Percentiles rank a stretch among this genome's conserved stretches.
These are phyloP conservation scores for Thuja plicata DNA, from an alignment of 83 land plant species.

Conservation along the genomic window DNA sequence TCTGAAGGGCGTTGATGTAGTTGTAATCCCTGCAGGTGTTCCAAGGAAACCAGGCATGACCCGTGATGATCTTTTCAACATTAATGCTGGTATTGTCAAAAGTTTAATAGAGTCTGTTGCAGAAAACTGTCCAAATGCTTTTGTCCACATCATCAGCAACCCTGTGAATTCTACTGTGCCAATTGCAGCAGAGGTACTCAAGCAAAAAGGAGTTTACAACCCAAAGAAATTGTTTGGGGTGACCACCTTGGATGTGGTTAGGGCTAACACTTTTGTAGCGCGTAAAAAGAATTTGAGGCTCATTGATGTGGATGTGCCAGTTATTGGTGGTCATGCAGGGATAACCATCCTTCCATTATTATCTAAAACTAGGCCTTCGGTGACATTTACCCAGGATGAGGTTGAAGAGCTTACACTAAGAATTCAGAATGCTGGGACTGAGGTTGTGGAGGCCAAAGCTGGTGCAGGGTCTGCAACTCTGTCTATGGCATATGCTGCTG, in stretches of 20 bases:
- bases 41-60: constrained; percentile 98
- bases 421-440: constrained; percentile 95
- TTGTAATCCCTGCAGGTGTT: constrained; percentile 97
- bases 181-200: constrained; percentile 91
- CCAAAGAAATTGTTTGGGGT: constrained; percentile 95
- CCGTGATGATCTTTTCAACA: constrained; percentile 95
- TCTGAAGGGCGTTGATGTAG: constrained; percentile 83
- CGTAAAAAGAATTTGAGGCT: constrained; percentile 83
- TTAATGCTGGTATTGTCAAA: constrained; percentile 89
- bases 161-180: constrained; percentile 96
- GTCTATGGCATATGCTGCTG: constrained; percentile 99
- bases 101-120: constrained; percentile 86
- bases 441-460: constrained; percentile 98
- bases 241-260: constrained; percentile 92
- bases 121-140: constrained; percentile 85
- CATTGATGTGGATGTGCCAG: constrained; percentile 96
- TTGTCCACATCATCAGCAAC: constrained; percentile 93
- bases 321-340: constrained; percentile 97
- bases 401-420: constrained; percentile 80
- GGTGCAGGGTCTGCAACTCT: constrained; percentile 98
- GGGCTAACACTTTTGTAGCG: constrained; percentile 95
- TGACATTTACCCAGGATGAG: constrained; percentile 80
- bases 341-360: constrained; percentile 90
- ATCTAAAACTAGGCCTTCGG: constrained; percentile 82
- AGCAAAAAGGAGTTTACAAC: constrained; percentile 84